Conservation (phyloP, 2,329 filamentous ascomycete species). For the Paracorniculantispora psalliotae region DNA sequence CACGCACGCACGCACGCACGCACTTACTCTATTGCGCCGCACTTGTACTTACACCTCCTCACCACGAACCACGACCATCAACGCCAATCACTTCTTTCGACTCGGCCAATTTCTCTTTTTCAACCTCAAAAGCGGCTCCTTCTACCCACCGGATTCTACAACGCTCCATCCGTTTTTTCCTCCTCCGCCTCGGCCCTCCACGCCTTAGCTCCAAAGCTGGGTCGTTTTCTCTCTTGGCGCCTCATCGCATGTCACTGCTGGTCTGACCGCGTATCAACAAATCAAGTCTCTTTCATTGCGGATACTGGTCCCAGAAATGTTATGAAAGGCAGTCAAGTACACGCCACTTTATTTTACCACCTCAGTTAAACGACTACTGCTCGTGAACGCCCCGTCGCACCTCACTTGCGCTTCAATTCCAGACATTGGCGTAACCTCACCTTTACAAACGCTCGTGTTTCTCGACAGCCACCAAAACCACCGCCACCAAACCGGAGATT, state of each 20-base stretch:
- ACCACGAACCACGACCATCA: background rate
- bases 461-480: background rate
- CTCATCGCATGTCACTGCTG: slow-evolving; percentile 8
- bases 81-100: background rate
- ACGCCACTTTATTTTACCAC: background rate
- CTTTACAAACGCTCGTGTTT: slow-evolving; percentile 12
- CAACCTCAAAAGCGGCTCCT: background rate
- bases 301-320: background rate
- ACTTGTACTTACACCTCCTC: slow-evolving; percentile 2
- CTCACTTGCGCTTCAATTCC: slow-evolving; percentile 11
- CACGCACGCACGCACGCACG: background rate
- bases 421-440: slow-evolving; percentile 3
- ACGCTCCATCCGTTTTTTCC: background rate
- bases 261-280: slow-evolving; percentile 1
- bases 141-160: background rate
- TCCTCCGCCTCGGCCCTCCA: background rate
- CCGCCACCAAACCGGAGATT: background rate
- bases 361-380: background rate
- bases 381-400: background rate
- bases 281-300: background rate
- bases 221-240: background rate
- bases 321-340: background rate
- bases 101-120: background rate
- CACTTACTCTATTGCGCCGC: background rate
- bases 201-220: background rate